These are phyloP conservation scores for Leccinum rimulosum DNA, from an alignment of 768 basidiomycete genomes.

Conservation along the genomic window DNA sequence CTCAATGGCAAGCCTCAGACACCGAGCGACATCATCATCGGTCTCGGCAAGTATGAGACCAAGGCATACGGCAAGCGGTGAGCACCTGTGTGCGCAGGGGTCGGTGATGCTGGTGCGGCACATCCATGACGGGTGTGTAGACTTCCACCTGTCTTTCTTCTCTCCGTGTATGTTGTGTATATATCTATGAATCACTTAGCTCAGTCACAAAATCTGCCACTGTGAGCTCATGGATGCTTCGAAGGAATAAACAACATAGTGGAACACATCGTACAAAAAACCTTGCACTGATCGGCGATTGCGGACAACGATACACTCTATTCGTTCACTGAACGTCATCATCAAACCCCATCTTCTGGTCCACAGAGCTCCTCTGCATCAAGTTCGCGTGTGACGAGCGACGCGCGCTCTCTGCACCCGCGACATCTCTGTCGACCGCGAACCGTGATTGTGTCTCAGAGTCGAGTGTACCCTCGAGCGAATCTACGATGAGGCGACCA, in stretches of 20 bases:
- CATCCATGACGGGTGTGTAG: background rate
- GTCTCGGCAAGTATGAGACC: slow-evolving; percentile 52
- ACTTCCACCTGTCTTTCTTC: too few species aligned
- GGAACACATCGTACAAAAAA: background rate
- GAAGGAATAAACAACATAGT: background rate
- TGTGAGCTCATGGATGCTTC: background rate
- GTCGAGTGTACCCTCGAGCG: too few species aligned
- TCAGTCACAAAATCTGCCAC: background rate
- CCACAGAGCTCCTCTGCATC: too few species aligned
- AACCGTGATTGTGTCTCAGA: too few species aligned
- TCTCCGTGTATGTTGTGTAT: too few species aligned
- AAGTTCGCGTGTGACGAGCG: too few species aligned
- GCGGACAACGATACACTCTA: background rate
- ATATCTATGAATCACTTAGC: background rate
- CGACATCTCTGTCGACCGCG: too few species aligned
- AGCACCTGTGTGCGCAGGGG: background rate
- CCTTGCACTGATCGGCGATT: background rate
- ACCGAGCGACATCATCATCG: slow-evolving; percentile 79
- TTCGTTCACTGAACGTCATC: too few species aligned
- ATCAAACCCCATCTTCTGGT: too few species aligned
- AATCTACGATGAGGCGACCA: too few species aligned
- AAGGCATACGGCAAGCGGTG: slow-evolving; percentile 40
- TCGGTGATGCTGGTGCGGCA: background rate
- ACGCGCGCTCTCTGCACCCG: too few species aligned
- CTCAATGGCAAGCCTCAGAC: slow-evolving; percentile 63